phyloP scores from a whole-genome alignment of 495 filamentous ascomycete species.

The Podospora australis region DNA sequence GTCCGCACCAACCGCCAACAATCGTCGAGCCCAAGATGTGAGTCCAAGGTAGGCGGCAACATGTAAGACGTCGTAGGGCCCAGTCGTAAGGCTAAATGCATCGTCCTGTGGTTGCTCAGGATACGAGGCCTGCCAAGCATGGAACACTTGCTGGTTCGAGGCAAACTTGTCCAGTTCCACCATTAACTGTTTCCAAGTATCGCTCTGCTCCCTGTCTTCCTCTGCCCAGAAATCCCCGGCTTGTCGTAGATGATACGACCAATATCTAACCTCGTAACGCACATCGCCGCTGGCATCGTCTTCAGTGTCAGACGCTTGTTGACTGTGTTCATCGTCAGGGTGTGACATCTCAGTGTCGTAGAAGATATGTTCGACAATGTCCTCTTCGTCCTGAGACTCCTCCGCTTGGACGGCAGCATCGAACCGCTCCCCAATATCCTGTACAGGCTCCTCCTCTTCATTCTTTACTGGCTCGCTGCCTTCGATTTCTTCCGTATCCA shows the following conservation, averaged over 20 bases:
- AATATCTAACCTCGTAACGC: conserved; percentile 20
- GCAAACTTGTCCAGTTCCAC: conserved; percentile 18
- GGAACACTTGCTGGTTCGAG: conserved; percentile 6
- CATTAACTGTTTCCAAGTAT: conserved; percentile 14
- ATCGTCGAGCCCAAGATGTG: conserved; percentile 10
- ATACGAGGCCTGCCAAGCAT: conserved; percentile 14
- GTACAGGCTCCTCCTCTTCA: background rate
- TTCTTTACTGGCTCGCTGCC: background rate
- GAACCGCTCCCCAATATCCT: background rate
- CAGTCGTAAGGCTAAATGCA: background rate
- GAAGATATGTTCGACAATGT: background rate
- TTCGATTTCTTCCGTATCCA: too few species aligned
- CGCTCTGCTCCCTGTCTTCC: conserved; percentile 13
- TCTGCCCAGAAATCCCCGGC: conserved; percentile 15
- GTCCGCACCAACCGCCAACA: conserved; percentile 12
- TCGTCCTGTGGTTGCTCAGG: background rate
- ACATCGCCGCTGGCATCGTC: background rate
- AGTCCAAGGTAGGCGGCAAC: conserved; percentile 14
- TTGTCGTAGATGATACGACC: conserved; percentile 15
- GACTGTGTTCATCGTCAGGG: background rate
- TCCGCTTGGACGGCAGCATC: background rate
- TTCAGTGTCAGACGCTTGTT: background rate
- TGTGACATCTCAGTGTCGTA: background rate
- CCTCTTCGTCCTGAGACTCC: background rate
- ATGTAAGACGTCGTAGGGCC: conserved; percentile 9